Base-by-base conservation (phyloP, 2,329 filamentous ascomycete genomes). In the Trichoderma semiorbis region DNA sequence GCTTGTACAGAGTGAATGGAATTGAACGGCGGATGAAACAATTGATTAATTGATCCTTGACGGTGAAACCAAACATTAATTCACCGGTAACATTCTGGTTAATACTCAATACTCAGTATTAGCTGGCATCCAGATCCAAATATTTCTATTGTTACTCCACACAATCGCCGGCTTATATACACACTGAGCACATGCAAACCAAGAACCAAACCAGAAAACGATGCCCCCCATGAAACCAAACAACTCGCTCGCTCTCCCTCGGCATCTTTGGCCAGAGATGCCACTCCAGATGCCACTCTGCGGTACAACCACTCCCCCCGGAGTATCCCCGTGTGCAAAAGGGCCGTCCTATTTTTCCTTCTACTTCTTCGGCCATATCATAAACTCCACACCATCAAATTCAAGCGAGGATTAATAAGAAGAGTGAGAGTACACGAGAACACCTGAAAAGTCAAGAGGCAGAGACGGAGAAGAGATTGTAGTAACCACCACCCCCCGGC, bases 231-330 rank as follows among this genome's bases (percentile, higher is more conserved):
- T 43, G n/a, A 61, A 36, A 12, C 57, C 11, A 34, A 11, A 36
- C 47, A 39, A n/a, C 39, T n/a, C 39, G 39, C 16, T 43, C 26
- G 7, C 26, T 39, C 26, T 39, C 39, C 66, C 66, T 50, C 57
- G 66, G 66, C 50, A 57, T 68, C 53, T 58, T 21, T 43, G 39
- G n/a, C 1, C 43, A 21, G 43, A 53, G 47, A 53, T 53, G 47
- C 47, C 47, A 53, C 47, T 53, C 47, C 47, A 50, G 10, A 69
- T 69, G 18, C 66, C 18, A 68, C 65, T 60, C 65, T 60, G 30
- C 65, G 24, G 21, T 68, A 68, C 64, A 67, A 68, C 64, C 66
- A 69, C 39, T n/a, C 18, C 39, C 47, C 36, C 26, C 34, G 12
- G 32, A 58, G 53, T n/a, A 12, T 14, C 24, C 28, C 28, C 32